A percentile compares a stretch with the other conserved stretches of the same genome.
Evolutionary conservation across 2,329 filamentous ascomycete species (phyloP).

Genomic region (Colletotrichum musicola): DNA sequence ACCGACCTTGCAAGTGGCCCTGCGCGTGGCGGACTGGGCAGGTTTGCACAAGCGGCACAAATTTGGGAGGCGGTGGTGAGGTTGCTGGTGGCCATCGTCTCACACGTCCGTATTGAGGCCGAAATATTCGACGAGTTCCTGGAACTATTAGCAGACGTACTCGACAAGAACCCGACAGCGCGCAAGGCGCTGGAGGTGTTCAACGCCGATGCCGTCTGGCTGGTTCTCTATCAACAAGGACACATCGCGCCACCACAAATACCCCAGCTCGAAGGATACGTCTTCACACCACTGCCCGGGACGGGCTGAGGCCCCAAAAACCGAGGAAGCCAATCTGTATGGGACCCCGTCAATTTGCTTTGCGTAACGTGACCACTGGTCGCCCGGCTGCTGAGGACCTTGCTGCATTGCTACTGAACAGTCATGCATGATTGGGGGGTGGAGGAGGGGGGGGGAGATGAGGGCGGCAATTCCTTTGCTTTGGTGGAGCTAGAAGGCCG

Average conservation of each 20-base stretch:
- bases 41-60: slow-evolving; percentile 72
- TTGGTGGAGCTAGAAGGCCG: slow-evolving; percentile 13
- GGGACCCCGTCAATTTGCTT: too few relatives aligned
- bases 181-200: slow-evolving; percentile 70
- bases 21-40: slow-evolving; percentile 59
- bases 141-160: slow-evolving; percentile 68
- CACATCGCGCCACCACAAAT: slow-evolving; percentile 50
- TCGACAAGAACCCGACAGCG: slow-evolving; percentile 61
- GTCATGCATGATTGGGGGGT: background rate
- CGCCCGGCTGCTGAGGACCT: background rate
- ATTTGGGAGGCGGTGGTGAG: slow-evolving; percentile 73
- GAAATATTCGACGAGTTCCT: slow-evolving; percentile 79
- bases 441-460: too few relatives aligned
- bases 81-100: slow-evolving; percentile 72
- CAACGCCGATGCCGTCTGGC: slow-evolving; percentile 84
- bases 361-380: background rate
- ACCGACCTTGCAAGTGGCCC: background rate
- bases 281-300: slow-evolving; percentile 48
- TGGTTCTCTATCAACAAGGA: slow-evolving; percentile 66
- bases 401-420: background rate
- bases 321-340: too few relatives aligned
- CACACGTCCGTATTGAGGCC: slow-evolving; percentile 74
- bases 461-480: too few relatives aligned
- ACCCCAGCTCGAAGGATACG: slow-evolving; percentile 58
- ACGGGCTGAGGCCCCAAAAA: slow-evolving; percentile 10